A percentile compares a stretch with the other conserved stretches of the same genome.
phyloP scores from a whole-genome alignment of 768 basidiomycete genomes.

The Lactifluus pinguis region DNA sequence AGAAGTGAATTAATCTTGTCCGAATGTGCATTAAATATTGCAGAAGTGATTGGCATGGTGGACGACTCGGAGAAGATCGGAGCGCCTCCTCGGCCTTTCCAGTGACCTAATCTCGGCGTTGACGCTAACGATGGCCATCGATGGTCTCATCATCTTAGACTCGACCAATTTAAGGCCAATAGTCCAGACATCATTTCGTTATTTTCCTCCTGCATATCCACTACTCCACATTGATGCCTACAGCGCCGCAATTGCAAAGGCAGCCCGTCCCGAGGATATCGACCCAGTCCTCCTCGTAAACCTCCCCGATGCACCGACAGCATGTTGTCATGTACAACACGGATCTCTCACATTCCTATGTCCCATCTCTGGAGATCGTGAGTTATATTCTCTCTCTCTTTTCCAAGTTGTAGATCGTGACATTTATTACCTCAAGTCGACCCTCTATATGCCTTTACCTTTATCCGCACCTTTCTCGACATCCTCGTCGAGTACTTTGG shows the following conservation, averaged over 20 bases:
- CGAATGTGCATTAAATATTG: conserved; percentile 5
- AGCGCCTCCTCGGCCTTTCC: no score
- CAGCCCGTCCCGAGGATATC: conserved; percentile 42
- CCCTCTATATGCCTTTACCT: conserved; percentile 83
- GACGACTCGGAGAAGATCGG: background rate
- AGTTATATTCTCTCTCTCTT: conserved; percentile 27
- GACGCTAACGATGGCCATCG: conserved; percentile 16
- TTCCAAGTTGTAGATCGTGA: no score
- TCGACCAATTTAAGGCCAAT: conserved; percentile 42
- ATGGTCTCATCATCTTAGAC: conserved; percentile 20
- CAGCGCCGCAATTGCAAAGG: conserved; percentile 60
- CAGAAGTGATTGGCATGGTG: conserved; percentile 15
- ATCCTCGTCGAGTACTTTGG: conserved; percentile 85
- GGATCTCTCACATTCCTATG: conserved; percentile 72
- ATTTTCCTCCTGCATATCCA: conserved; percentile 67
- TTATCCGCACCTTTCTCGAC: conserved; percentile 76
- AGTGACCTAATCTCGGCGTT: no score
- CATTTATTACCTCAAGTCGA: conserved; percentile 46
- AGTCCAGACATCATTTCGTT: conserved; percentile 85
- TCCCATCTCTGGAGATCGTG: conserved; percentile 79
- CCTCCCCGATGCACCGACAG: conserved; percentile 43
- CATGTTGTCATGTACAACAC: conserved; percentile 74
- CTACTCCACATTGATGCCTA: conserved; percentile 80
- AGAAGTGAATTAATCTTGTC: conserved; percentile 28
- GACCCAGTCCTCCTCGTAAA: conserved; percentile 71